Percentiles rank a stretch among this genome's conserved stretches.
phyloP scores from a whole-genome alignment of 2,329 filamentous ascomycete species.

The Diaporthe sp. region DNA sequence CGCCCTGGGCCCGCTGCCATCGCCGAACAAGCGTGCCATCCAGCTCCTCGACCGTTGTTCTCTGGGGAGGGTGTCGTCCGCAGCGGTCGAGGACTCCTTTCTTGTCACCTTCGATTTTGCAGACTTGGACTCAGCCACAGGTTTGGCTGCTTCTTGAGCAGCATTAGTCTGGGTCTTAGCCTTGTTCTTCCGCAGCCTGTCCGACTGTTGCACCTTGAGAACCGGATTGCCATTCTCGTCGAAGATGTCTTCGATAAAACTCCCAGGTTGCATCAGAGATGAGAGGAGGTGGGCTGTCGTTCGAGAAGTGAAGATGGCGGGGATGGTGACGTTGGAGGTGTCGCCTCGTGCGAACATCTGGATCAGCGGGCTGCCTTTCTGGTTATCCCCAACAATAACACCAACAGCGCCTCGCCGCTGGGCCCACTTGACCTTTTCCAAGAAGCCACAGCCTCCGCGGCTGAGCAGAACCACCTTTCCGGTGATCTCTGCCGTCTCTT shows the following conservation, averaged over 20 bases:
- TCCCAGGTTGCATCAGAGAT: conserved; percentile 82
- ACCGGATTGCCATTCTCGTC: conserved; percentile 72
- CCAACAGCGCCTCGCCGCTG: conserved; percentile 91
- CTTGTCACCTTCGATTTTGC: conserved; percentile 33
- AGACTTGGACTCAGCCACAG: conserved; percentile 36
- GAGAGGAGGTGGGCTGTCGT: conserved; percentile 95
- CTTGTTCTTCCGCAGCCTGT: conserved; percentile 55
- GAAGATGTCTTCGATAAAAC: conserved; percentile 71
- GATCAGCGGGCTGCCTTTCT: conserved; percentile 87
- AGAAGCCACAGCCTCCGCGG: conserved; percentile 93
- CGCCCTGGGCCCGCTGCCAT: conserved; percentile 49
- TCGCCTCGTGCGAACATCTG: conserved; percentile 99
- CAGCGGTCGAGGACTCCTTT: conserved; percentile 19
- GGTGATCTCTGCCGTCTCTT: conserved; percentile 91
- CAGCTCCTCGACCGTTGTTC: conserved; percentile 52
- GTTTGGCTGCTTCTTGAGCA: conserved; percentile 44
- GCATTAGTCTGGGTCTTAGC: conserved; percentile 50
- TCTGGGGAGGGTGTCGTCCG: not conserved
- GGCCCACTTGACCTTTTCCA: conserved; percentile 98
- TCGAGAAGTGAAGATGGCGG: conserved; percentile 93
- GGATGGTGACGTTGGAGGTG: conserved; percentile 94
- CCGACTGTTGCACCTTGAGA: conserved; percentile 66
- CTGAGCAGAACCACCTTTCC: conserved; percentile 94
- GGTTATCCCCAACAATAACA: conserved; percentile 94
- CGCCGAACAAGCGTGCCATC: conserved; percentile 60